These are phyloP conservation scores for Kazachstania taianensis DNA, from an alignment of 805 yeast genomes.

Conservation along the genomic window DNA sequence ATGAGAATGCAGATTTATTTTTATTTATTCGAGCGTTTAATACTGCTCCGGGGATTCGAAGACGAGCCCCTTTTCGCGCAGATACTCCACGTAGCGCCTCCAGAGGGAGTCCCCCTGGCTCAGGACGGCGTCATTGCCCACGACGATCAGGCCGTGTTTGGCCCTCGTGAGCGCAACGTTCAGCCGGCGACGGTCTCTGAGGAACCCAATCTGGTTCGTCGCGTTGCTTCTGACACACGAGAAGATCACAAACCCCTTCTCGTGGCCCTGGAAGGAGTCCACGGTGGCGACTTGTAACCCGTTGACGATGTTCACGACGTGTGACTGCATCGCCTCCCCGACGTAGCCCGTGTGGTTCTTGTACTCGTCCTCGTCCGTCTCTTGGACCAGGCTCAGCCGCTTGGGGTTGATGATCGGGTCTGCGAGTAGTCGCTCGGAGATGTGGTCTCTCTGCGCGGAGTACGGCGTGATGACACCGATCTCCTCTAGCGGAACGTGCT, in stretches of 20 bases:
- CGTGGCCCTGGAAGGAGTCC: conserved; percentile 92
- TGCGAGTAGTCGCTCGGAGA: conserved; percentile 40
- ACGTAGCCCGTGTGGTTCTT: conserved; percentile 27
- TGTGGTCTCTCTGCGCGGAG: conserved; percentile 59
- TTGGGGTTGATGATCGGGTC: conserved; percentile 50
- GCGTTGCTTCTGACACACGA: conserved; percentile 66
- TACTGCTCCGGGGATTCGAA: conserved; percentile 17
- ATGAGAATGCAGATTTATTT: not conserved
- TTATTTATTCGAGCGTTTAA: conserved; percentile 2
- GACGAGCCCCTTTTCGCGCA: conserved; percentile 30
- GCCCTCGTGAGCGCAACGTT: conserved; percentile 71
- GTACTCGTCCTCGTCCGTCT: conserved; percentile 54
- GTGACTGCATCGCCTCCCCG: conserved; percentile 6
- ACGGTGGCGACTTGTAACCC: conserved; percentile 47
- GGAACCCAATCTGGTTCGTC: conserved; percentile 48
- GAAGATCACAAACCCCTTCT: conserved; percentile 68
- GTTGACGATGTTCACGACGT: conserved; percentile 28
- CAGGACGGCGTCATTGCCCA: conserved; percentile 51
- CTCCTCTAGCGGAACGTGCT: conserved; percentile 38
- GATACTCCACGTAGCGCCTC: conserved; percentile 38
- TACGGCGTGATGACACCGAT: conserved; percentile 71
- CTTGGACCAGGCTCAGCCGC: conserved; percentile 36
- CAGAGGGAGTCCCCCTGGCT: conserved; percentile 37
- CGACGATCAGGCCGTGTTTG: conserved; percentile 46
- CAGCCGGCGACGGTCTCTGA: conserved; percentile 50